Percentiles rank a stretch among this genome's conserved stretches.
phyloP scores from a whole-genome alignment of 352 stramenopile species.

The Phytophthora palmivora region DNA sequence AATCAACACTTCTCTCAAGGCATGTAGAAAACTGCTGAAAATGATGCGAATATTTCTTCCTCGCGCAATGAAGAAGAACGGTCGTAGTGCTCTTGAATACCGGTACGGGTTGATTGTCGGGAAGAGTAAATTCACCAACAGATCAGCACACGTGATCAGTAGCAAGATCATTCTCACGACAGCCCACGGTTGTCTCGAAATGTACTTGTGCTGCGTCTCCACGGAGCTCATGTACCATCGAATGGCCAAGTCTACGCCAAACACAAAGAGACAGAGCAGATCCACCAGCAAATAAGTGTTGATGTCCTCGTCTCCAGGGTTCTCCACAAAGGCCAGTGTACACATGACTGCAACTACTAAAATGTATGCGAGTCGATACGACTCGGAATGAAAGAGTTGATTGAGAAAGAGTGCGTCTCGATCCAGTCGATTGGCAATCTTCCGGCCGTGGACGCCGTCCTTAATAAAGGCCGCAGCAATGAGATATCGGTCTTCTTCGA shows the following conservation, averaged over 20 bases:
- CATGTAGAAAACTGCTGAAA: constrained; percentile 82
- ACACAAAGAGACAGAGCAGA: constrained; percentile 68
- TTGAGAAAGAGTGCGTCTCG: constrained; percentile 71
- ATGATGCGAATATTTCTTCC: constrained; percentile 87
- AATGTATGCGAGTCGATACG: constrained; percentile 77
- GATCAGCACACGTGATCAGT: constrained; percentile 58
- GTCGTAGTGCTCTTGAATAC: constrained; percentile 69
- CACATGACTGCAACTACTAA: constrained; percentile 72
- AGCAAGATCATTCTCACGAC: constrained; percentile 71
- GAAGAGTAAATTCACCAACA: constrained; percentile 54
- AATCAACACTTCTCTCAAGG: constrained; percentile 74
- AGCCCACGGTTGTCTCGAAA: constrained; percentile 78
- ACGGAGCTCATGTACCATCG: constrained; percentile 87
- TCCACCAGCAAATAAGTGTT: constrained; percentile 73
- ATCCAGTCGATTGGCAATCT: constrained; percentile 84
- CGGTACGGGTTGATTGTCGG: constrained; percentile 65
- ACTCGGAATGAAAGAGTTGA: constrained; percentile 76
- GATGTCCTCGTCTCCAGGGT: constrained; percentile 49
- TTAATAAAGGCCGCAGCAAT: constrained; percentile 84
- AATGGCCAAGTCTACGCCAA: constrained; percentile 68
- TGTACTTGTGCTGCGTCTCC: constrained; percentile 80
- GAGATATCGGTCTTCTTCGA: constrained; percentile 74
- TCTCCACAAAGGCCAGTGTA: constrained; percentile 70
- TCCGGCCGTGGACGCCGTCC: constrained; percentile 84
- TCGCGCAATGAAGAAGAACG: constrained; percentile 84